Conservation (phyloP, 805 yeast genomes). For the Metschnikowia reukaufii region DNA sequence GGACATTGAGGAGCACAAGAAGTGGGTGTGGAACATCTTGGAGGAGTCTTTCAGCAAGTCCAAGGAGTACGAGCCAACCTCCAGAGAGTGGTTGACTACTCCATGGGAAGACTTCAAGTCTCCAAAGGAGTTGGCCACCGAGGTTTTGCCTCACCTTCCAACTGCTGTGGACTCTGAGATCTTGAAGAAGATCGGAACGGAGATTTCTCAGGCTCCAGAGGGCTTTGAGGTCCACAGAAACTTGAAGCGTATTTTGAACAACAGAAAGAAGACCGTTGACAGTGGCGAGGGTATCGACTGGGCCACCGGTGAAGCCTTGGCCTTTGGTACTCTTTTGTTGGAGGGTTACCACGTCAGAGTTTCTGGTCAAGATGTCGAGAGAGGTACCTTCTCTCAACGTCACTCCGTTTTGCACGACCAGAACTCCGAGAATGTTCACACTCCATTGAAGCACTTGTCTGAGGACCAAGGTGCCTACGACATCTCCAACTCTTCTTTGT, state of each 20-base stretch:
- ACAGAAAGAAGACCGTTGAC: slow-evolving; percentile 83
- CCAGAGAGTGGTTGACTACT: slow-evolving; percentile 97
- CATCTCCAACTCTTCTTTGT: slow-evolving; percentile 90
- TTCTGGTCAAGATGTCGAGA: slow-evolving; percentile 99
- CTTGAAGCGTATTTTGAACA: slow-evolving; percentile 87
- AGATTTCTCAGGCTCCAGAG: slow-evolving; percentile 81
- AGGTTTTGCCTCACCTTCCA: slow-evolving; percentile 93
- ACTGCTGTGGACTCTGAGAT: slow-evolving; percentile 77
- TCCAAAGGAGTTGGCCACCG: slow-evolving; percentile 94
- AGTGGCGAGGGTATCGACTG: slow-evolving; percentile 95
- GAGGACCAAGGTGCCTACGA: slow-evolving; percentile 83
- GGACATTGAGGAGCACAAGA: slow-evolving; percentile 93
- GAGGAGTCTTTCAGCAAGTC: slow-evolving; percentile 89
- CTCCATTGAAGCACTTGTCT: slow-evolving; percentile 79
- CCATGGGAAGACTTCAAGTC: slow-evolving; percentile 99
- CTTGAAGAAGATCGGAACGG: slow-evolving; percentile 75
- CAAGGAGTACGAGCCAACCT: slow-evolving; percentile 85
- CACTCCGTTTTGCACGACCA: slow-evolving; percentile 98
- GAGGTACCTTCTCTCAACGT: slow-evolving; percentile 99
- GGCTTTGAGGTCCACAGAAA: slow-evolving; percentile 90
- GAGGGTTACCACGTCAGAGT: slow-evolving; percentile 98
- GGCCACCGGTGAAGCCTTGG: slow-evolving; percentile 99
- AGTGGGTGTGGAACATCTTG: slow-evolving; percentile 95
- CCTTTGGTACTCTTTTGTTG: slow-evolving; percentile 85
- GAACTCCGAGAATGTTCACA: slow-evolving; percentile 74